Evolutionary conservation across 225 moss, liverwort and hornwort species (phyloP), one percentile per base, ranked within the genome.

Genomic region (Ulota crispa): DNA sequence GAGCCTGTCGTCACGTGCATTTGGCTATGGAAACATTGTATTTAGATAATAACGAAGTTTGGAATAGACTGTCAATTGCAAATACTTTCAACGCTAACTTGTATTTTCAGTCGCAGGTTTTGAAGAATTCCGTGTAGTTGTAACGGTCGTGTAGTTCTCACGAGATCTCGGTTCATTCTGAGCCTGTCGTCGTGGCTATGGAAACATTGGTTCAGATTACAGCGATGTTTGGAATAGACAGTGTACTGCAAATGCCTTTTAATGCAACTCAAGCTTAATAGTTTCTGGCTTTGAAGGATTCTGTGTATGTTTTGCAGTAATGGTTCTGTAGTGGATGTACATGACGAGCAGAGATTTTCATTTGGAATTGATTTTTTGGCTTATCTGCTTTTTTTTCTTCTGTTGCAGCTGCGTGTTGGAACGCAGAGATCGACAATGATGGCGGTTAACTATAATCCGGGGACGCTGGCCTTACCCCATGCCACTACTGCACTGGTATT

Each of bases 401-500:
- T 69, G 47, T 74, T 80, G 73, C 84, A 77, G 80, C 36, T 77
- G 76, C 55, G 43, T 63, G 63, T 21, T 12, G 19, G 56, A 20
- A 31, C 4, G 23, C 57, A 75, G 45, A 78, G 52, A 27, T 68
- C 47, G 39, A 77, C 52, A 70, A 85, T 83, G 84, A 85, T 80
- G 87, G 82, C 82, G 74, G 31, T 65, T 21, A 54, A 24, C 24
- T 82, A 59, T 42, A 80, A 31, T 70, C 64, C 68, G 55, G 64
- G 64, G 55, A 24, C 73, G 73, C 23, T 77, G 36, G 68, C 54
- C 65, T 52, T 77, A 4, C 52, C 82, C 47, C 74, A 85, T 16
- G 69, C 82, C 11, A 67, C 62, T 30, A 64, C 64, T 32, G 74
- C 80, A 43, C 64, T 68, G 87, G 89, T 89, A 45, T 0, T 9